Base-by-base conservation (phyloP, 2,329 filamentous ascomycete species). In the Macrophomina phaseolina region DNA sequence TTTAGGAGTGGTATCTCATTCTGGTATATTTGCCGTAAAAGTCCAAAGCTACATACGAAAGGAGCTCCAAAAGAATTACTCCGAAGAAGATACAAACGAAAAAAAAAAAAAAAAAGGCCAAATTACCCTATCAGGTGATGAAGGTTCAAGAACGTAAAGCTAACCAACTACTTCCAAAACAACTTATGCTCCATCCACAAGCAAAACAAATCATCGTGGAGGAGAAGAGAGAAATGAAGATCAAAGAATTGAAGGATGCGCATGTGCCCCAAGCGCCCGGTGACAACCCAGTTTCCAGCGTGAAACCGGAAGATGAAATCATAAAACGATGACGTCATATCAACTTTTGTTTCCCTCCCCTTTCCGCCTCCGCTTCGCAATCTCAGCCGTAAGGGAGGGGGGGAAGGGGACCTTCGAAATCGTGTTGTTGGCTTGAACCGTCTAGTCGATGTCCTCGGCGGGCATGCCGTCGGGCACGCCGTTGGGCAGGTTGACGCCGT, bases 401-500 rank as follows among this genome's bases (percentile, higher is more conserved):
- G 49, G 49, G 49, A 9, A 9, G 49, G 14, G 49, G 28, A 9
- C 28, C 32, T 34, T 30, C 4, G 42, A 9, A 14, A 14, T 45
- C 42, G 11, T n/a, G 5, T 9, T 45, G 16, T 5, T 16, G 11
- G 5, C 8, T 45, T 45, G 7, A 8, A 9, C 38, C 38, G 42
- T 55, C 46, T 58, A 65, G 28, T 65, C 63, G 63, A 58, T 74
- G 55, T 76, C 74, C 5, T 68, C 71, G 18, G 70, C 71, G 1
- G 69, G 67, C n/a, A 77, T 56, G 7, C 74, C 73, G 66, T 76
- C 71, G 1, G 69, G 67, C n/a, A 77, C 55, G 5, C 74, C 73
- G 66, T 76, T 77, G 2, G 76, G 72, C 42, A 77, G 68, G 48
- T 71, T 71, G 30, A 77, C 67, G 34, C 71, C 71, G 30, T 73